Base-by-base conservation (phyloP, 345 rosid genomes). In the Rhodamnia rubescens region DNA sequence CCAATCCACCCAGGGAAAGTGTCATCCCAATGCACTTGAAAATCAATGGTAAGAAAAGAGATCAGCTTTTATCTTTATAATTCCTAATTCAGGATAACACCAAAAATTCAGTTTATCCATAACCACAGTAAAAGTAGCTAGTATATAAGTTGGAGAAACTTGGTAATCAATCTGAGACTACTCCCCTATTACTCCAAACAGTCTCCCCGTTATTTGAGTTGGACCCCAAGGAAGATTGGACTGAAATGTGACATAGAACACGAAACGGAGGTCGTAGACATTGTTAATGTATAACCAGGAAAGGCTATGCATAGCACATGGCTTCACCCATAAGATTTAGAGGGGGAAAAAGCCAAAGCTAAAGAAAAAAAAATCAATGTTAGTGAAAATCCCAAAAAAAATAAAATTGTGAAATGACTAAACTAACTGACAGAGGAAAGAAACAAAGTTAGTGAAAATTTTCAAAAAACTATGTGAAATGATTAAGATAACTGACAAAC, bases 401-500 rank as follows among this genome's bases (percentile, higher is more conserved):
- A 74, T 64, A 53, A 50, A 74, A 29, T 86, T 29, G 20, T 4
- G 20, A 52, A 27, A 24, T 20, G 78, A 74, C 82, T 40, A 56
- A 82, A 83, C 29, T 29, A 80, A 29, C 53, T 78, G 36, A 81
- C 82, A 56, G 44, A 42, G 44, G 44, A 42, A 40, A 53, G 84
- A 27, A 53, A 51, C 44, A 4, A 82, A 18, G 24, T 51, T 32
- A 36, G 55, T 3, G 3, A 51, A 84, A 47, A 59, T n/a, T 42
- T 4, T n/a, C 58, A 69, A 84, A 11, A 84, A 84, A 74, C 49
- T 86, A 84, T 29, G 20, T 4, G 20, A 52, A 27, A 24, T 20
- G 78, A 74, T 83, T 40, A 56, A 82, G 83, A 40, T 52, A 80
- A 29, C 53, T 78, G 36, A 81, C 82, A 61, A 88, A 96, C 99